Base-by-base conservation (phyloP, 306 rosid species). In the Mucuna pruriens region DNA sequence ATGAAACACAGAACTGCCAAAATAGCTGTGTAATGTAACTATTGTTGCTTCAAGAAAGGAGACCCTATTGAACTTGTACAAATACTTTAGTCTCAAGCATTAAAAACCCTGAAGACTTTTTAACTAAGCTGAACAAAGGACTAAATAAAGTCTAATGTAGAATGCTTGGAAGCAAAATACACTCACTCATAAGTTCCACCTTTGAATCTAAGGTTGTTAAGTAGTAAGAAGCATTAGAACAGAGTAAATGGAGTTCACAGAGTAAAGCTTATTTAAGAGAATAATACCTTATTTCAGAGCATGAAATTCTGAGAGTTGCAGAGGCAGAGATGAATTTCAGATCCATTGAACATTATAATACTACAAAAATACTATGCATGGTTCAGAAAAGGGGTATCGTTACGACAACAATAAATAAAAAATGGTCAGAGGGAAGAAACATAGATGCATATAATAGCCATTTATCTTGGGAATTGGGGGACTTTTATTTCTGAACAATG, bases 301-400 rank as follows among this genome's bases (percentile, higher is more conserved):
- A 83, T 88, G 85, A 88, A 90, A 86, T 86, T 88, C 87, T 83
- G 92, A 82, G 89, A 87, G 67, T 69, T 60, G 86, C 92, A 86
- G 92, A 79, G 75, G 36, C 68, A 75, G 76, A 55, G 80, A 73
- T 80, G 88, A 74, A 69, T 64, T 86, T 85, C 82, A 89, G 97
- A 93, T 91, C 91, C 85, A 78, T 48, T 72, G 79, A 42, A 73
- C 81, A 82, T 77, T 85, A 88, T 33, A 88, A 75, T 82, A 80
- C 33, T 64, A 75, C 75, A 51, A 58, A 49, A 64, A 61, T 48
- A 64, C 55, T 80, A 46, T 66, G 58, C 82, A 80, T 84, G 88
- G 79, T 87, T 76, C 80, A 80, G 77, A 70, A 54, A 71, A 40
- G 23, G 88, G 74, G 40, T 71, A 88, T 8, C 57, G 83, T 46